Evolutionary conservation across 2,329 filamentous ascomycete species (phyloP).

Genomic region (Fusarium sp.): DNA sequence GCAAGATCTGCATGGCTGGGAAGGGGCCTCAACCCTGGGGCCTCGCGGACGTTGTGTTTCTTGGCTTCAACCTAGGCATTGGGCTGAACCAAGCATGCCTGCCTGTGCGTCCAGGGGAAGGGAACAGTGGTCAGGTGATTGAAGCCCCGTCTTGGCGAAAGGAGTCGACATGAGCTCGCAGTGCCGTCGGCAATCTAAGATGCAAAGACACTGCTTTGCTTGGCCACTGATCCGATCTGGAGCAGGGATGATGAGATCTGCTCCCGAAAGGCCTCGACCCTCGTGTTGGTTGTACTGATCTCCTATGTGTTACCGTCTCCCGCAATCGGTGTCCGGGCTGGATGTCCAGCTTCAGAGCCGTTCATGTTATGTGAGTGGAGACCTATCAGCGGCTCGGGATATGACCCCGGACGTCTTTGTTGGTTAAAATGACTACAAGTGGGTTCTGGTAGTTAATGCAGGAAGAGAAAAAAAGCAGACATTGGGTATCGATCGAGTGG

Average conservation of each 20-base stretch:
- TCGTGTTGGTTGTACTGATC: neutral
- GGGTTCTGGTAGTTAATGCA: neutral
- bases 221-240: neutral
- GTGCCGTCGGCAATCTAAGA: slow-evolving; percentile 4
- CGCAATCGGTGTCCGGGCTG: neutral
- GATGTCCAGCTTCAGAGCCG: neutral
- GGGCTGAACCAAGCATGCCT: neutral
- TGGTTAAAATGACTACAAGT: slow-evolving; percentile 1
- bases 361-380: slow-evolving; percentile 1
- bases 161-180: neutral
- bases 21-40: neutral
- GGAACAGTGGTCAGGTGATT: neutral
- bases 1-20: neutral
- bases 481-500: neutral
- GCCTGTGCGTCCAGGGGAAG: neutral
- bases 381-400: neutral
- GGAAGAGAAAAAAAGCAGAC: neutral
- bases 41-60: neutral
- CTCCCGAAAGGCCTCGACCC: neutral
- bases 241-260: neutral
- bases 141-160: neutral
- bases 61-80: neutral
- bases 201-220: neutral
- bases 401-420: neutral
- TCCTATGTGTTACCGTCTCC: neutral